Evolutionary conservation across 805 yeast genomes (phyloP).

Genomic region (Cyberlindnera misumaiensis): DNA sequence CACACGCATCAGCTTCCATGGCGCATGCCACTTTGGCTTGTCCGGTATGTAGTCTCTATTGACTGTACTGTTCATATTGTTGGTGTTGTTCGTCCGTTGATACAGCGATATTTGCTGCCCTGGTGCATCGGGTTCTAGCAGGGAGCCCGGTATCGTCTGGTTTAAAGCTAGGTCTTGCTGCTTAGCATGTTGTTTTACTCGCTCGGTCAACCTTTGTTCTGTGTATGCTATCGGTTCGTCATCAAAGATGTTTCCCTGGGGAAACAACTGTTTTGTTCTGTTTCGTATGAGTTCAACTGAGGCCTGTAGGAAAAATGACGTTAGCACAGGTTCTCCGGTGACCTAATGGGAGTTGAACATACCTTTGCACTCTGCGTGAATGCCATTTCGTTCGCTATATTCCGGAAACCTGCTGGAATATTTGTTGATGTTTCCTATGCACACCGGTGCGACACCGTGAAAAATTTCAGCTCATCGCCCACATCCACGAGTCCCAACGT

Average conservation of each 20-base stretch:
- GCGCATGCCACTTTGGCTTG: constrained; percentile 41
- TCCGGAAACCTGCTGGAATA: too few relatives aligned
- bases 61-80: constrained; percentile 9
- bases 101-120: constrained; percentile 3
- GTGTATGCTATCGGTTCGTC: background rate
- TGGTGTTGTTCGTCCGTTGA: constrained; percentile 8
- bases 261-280: constrained; percentile 10
- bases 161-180: too few relatives aligned
- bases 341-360: background rate
- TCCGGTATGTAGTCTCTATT: constrained; percentile 9
- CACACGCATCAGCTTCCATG: constrained; percentile 69
- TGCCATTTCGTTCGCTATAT: constrained; percentile 3
- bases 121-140: background rate
- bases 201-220: too few relatives aligned
- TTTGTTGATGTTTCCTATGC: too few relatives aligned
- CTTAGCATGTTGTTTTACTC: too few relatives aligned
- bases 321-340: constrained; percentile 1
- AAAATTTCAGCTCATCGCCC: constrained; percentile 2
- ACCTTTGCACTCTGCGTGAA: constrained; percentile 10
- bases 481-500: background rate
- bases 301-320: constrained; percentile 3
- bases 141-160: too few relatives aligned
- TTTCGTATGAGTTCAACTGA: constrained; percentile 11
- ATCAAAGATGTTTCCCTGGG: constrained; percentile 2
- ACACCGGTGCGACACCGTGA: background rate